Evolutionary conservation across 805 yeast species (phyloP).

Genomic region (Suhomyces emberorum): DNA sequence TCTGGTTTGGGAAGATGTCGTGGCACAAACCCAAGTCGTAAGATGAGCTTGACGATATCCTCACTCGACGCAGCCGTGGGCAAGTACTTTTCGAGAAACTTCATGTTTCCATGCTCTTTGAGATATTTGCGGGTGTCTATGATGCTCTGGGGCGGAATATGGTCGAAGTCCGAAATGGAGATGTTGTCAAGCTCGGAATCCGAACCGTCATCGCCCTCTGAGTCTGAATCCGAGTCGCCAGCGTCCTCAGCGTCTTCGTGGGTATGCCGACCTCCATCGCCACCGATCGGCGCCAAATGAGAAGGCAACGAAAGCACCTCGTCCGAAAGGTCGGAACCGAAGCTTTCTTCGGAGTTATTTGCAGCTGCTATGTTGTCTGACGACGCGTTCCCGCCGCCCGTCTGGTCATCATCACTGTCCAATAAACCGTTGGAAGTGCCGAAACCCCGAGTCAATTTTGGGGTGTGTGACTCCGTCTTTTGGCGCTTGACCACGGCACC

Average conservation of each 20-base stretch:
- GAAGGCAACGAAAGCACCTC: constrained; percentile 1
- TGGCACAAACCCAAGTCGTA: constrained; percentile 59
- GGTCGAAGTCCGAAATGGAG: constrained; percentile 3
- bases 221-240: neutral
- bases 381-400: constrained; percentile 2
- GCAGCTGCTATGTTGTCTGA: neutral
- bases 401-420: constrained; percentile 7
- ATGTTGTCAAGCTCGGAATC: constrained; percentile 3
- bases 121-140: constrained; percentile 42
- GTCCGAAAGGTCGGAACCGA: neutral
- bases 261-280: neutral
- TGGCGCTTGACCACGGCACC: constrained; percentile 4
- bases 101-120: constrained; percentile 55
- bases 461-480: constrained; percentile 6
- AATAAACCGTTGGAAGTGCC: constrained; percentile 5
- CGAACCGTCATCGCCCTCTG: neutral
- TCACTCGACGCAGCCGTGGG: constrained; percentile 59
- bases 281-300: neutral
- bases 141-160: constrained; percentile 10
- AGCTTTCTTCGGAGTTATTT: constrained; percentile 1
- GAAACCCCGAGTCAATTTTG: constrained; percentile 10
- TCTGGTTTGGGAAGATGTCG: constrained; percentile 31
- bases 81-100: constrained; percentile 58
- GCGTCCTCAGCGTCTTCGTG: constrained; percentile 6
- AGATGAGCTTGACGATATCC: constrained; percentile 54